phyloP scores from a whole-genome alignment of 2,329 filamentous ascomycete genomes.

The Waltergamsia citrina region DNA sequence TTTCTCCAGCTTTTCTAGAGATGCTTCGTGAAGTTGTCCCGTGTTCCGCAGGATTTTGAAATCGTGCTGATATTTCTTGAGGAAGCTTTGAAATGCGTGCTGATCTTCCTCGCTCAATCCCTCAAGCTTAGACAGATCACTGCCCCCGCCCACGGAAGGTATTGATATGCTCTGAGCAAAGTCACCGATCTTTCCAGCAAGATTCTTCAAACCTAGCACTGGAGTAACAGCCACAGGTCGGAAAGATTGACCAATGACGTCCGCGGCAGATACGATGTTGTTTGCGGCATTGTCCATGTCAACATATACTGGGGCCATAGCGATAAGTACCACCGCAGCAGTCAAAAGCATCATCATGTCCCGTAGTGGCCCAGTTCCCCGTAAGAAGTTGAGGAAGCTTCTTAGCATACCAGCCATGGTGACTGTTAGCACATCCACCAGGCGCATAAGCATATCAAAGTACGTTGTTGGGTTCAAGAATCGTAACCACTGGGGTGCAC shows the following conservation, averaged over 20 bases:
- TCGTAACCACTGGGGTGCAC: slow-evolving; percentile 12
- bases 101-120: slow-evolving; percentile 6
- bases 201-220: not conserved
- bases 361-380: too few relatives aligned
- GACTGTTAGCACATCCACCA: slow-evolving; percentile 1
- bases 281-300: too few relatives aligned
- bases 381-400: not conserved
- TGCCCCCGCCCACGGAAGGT: slow-evolving; percentile 5
- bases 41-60: slow-evolving; percentile 4
- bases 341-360: not conserved
- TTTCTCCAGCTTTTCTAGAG: slow-evolving; percentile 31
- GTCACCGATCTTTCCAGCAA: slow-evolving; percentile 1
- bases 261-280: not conserved
- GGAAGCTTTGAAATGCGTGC: slow-evolving; percentile 11
- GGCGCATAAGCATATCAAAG: slow-evolving; percentile 9
- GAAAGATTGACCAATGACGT: not conserved
- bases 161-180: not conserved
- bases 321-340: not conserved
- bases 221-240: too few relatives aligned
- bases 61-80: slow-evolving; percentile 16
- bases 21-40: slow-evolving; percentile 22
- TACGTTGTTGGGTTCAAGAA: slow-evolving; percentile 22
- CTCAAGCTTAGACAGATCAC: slow-evolving; percentile 3
- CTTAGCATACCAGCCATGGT: not conserved
- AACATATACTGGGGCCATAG: not conserved